Conservation (phyloP, 2,329 filamentous ascomycete species). For the Penicillium sclerotigenum region DNA sequence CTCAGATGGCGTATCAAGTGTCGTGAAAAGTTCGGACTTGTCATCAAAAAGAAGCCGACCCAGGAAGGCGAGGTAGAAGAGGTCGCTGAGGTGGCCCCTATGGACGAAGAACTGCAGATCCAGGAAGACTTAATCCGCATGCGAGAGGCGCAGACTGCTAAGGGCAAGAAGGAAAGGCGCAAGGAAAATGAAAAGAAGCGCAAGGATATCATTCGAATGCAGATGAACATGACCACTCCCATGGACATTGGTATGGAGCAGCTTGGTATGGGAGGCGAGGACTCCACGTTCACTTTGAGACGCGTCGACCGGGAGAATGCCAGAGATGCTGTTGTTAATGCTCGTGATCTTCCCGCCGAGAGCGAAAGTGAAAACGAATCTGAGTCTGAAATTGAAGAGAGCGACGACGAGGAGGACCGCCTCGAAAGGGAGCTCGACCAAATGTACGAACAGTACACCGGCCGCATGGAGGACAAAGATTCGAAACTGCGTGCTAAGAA, state of each 20-base stretch:
- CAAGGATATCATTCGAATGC: constrained; percentile 91
- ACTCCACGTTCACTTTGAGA: constrained; percentile 83
- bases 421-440: constrained; percentile 81
- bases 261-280: constrained; percentile 70
- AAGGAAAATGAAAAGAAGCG: constrained; percentile 92
- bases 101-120: constrained; percentile 92
- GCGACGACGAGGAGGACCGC: constrained; percentile 75
- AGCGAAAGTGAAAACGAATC: constrained; percentile 61
- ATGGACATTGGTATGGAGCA: constrained; percentile 96
- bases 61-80: constrained; percentile 61
- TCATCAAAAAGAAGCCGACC: constrained; percentile 64
- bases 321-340: constrained; percentile 66
- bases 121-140: constrained; percentile 82
- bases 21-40: constrained; percentile 84
- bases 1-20: constrained; percentile 87
- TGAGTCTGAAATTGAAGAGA: constrained; percentile 58
- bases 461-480: constrained; percentile 73
- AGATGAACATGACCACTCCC: constrained; percentile 93
- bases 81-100: constrained; percentile 76
- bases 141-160: constrained; percentile 71
- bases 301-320: constrained; percentile 72
- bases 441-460: constrained; percentile 83
- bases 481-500: constrained; percentile 90
- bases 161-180: constrained; percentile 78
- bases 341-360: constrained; percentile 67